phyloP scores from a whole-genome alignment of 805 yeast species.

The Metschnikowia santaceciliae region DNA sequence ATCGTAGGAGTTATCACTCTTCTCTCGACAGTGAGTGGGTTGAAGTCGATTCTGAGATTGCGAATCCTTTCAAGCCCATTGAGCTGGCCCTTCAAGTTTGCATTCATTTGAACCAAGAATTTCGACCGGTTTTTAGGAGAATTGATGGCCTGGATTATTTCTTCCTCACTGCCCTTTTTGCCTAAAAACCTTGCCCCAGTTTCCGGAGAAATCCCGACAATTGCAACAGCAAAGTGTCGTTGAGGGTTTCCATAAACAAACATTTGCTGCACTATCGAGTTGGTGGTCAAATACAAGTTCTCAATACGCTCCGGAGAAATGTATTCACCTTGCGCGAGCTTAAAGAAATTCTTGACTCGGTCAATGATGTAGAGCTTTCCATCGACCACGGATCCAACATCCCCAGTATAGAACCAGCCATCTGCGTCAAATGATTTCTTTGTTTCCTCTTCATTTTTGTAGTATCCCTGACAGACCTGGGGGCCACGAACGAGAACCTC shows the following conservation, averaged over 20 bases:
- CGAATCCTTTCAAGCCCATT: conserved; percentile 62
- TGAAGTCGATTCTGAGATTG: conserved; percentile 48
- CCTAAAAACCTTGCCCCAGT: conserved; percentile 6
- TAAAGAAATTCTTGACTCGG: conserved; percentile 74
- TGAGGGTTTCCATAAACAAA: conserved; percentile 13
- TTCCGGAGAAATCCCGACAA: conserved; percentile 27
- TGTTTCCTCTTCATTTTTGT: conserved; percentile 53
- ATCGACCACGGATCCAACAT: conserved; percentile 24
- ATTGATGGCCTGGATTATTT: conserved; percentile 23
- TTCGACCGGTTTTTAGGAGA: conserved; percentile 24
- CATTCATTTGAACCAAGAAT: conserved; percentile 35
- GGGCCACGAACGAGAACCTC: conserved; percentile 64
- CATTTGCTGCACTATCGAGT: conserved; percentile 7
- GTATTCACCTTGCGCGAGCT: conserved; percentile 50
- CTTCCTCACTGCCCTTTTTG: conserved; percentile 8
- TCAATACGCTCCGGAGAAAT: conserved; percentile 74
- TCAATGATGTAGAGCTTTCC: conserved; percentile 58
- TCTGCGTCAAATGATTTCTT: conserved; percentile 38
- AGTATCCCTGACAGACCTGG: conserved; percentile 53
- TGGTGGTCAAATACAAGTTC: conserved; percentile 44
- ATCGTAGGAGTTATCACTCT: conserved; percentile 65
- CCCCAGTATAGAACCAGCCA: conserved; percentile 56
- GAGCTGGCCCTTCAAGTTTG: conserved; percentile 29
- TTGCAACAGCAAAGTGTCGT: conserved; percentile 7
- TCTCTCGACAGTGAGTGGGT: conserved; percentile 57